Base-by-base conservation (phyloP, 176 grass and related monocot species). In the Olyra latifolia region DNA sequence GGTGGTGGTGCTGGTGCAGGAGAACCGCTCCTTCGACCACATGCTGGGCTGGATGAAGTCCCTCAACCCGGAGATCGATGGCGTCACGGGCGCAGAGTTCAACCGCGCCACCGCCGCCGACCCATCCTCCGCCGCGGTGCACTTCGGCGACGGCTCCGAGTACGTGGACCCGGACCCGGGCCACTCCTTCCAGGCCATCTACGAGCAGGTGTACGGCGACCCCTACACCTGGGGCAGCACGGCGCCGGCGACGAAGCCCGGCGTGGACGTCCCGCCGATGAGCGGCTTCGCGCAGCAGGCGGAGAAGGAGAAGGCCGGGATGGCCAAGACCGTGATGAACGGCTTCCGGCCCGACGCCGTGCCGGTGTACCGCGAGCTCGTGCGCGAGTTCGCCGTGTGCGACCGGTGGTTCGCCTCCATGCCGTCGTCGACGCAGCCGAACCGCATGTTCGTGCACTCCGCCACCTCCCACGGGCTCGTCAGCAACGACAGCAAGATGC, bases 21-120 rank as follows among this genome's bases (percentile, higher is more conserved):
- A 97, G 87, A 92, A 97, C 85, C 88, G 90, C 19, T 97, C 93
- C 27, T 97, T 97, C 65, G 93, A 97, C 83, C 93, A 97, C 83
- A 97, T 97, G 85, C 90, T 97, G 0, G 93, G 93, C 1, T 92
- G 90, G 93, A 97, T 97, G 93, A 89, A 93, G 46, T 47, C 82
- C 2, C 47, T 93, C 11, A 87, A 97, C 79, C 67, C 69, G 2
- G 88, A 77, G 38, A 97, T 97, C 80, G 75, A 97, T 70, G 90
- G 93, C 69, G 85, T 97, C 11, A 90, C 66, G 13, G 74, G 85
- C n/a, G 20, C 78, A 0, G 73, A 90, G 70, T 52, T 65, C 2
- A 97, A 97, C 85, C 85, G 46, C 40, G 28, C 77, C 14, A 66
- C 74, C 46, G 69, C 83, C 52, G 43, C 45, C 40, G 93, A 92